Evolutionary conservation across 163 green algal genomes (phyloP).

Genomic region (Volvox carteri): DNA sequence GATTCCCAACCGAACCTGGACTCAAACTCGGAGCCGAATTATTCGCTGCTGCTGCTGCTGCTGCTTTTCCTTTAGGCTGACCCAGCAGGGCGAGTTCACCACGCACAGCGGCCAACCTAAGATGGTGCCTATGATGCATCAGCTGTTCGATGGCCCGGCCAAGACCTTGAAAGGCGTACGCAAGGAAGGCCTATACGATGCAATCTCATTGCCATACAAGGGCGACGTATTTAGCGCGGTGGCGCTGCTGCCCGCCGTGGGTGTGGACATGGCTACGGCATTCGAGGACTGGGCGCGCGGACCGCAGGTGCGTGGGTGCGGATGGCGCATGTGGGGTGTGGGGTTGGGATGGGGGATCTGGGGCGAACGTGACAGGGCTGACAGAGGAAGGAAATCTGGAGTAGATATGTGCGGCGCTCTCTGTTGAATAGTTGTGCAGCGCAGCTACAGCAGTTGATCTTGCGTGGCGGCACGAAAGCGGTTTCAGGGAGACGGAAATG

Average conservation of each 20-base stretch:
- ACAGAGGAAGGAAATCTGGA: no score
- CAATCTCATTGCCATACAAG: slow-evolving; percentile 62
- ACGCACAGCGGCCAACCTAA: background rate
- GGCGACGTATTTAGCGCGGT: slow-evolving; percentile 58
- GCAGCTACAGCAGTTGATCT: no score
- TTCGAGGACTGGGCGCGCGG: slow-evolving; percentile 8
- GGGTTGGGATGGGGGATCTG: background rate
- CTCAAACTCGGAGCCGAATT: no score
- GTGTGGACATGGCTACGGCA: background rate
- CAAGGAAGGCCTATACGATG: slow-evolving; percentile 44
- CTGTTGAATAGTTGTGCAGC: no score
- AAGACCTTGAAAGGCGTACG: background rate
- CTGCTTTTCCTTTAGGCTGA: no score
- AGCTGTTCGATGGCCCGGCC: slow-evolving; percentile 29
- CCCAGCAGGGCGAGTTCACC: slow-evolving; percentile 20
- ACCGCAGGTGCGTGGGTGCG: slow-evolving; percentile 7
- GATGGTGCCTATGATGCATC: slow-evolving; percentile 58
- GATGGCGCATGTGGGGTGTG: background rate
- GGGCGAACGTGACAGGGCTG: no score
- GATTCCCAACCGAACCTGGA: no score
- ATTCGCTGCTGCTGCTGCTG: no score
- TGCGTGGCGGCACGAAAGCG: no score
- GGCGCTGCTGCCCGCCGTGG: slow-evolving; percentile 51
- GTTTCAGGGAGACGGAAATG: no score
- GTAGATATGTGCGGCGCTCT: no score